Percentiles rank a stretch among this genome's conserved stretches.
phyloP scores from a whole-genome alignment of 2,329 filamentous ascomycete genomes.

The Botrytis cinerea region DNA sequence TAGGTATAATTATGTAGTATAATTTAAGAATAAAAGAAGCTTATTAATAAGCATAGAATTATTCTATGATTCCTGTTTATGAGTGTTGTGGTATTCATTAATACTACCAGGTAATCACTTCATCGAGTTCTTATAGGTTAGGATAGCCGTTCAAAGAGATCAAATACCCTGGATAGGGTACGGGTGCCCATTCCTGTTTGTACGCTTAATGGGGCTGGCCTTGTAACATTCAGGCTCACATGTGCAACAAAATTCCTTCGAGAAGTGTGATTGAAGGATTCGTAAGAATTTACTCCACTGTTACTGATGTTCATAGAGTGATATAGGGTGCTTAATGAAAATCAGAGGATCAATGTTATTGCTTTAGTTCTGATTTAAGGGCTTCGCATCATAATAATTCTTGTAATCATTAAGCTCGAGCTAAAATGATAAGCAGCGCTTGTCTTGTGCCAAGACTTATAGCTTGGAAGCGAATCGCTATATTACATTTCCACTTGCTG shows the following conservation, averaged over 20 bases:
- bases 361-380: neutral
- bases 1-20: too few relatives aligned
- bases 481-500: neutral
- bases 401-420: neutral
- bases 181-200: too few relatives aligned
- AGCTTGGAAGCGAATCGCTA: neutral
- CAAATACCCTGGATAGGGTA: too few relatives aligned
- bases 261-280: neutral
- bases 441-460: neutral
- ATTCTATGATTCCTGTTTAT: too few relatives aligned
- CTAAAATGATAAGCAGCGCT: neutral
- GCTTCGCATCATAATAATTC: neutral
- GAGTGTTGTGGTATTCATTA: too few relatives aligned
- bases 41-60: too few relatives aligned
- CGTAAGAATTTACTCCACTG: neutral
- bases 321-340: neutral
- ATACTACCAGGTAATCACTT: too few relatives aligned
- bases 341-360: neutral
- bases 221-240: neutral
- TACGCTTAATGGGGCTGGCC: neutral
- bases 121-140: too few relatives aligned
- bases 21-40: too few relatives aligned
- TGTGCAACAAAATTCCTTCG: neutral
- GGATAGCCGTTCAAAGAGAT: too few relatives aligned
- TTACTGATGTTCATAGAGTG: accelerated